Conservation (phyloP, 257 asterid species). For the Solanum corneliomulleri region DNA sequence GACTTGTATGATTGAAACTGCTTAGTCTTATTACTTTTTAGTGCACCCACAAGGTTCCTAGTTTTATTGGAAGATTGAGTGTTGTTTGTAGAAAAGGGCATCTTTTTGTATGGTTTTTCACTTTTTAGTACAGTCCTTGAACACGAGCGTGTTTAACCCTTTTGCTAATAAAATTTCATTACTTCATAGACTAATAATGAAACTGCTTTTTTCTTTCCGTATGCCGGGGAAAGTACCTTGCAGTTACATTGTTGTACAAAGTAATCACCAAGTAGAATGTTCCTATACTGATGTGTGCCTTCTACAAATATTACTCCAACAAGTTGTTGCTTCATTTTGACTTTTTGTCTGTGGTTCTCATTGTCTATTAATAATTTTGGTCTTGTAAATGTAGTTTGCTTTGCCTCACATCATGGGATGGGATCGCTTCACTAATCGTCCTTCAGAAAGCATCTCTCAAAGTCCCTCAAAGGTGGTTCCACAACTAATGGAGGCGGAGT, state of each 20-base stretch:
- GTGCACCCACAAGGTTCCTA: neutral
- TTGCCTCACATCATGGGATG: slow-evolving; percentile 95
- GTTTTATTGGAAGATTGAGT: neutral
- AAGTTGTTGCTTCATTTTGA: neutral
- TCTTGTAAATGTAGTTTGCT: slow-evolving; percentile 56
- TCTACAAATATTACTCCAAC: neutral
- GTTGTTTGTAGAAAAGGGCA: neutral
- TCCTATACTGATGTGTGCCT: neutral
- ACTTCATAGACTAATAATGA: neutral
- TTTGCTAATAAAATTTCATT: neutral
- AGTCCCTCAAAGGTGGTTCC: slow-evolving; percentile 22
- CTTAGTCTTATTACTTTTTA: neutral
- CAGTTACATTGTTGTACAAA: neutral
- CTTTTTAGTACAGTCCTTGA: neutral
- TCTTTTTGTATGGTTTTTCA: neutral
- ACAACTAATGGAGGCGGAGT: slow-evolving; percentile 41
- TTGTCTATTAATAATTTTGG: neutral
- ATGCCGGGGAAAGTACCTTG: no score
- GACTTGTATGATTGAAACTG: neutral
- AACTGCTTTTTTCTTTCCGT: neutral
- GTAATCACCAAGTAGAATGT: neutral
- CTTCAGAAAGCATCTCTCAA: slow-evolving; percentile 10
- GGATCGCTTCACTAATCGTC: slow-evolving; percentile 40
- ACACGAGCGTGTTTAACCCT: neutral
- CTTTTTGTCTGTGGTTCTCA: neutral